Base-by-base conservation (phyloP, 73 alveolate species). In the Paramecium sexaurelia region DNA sequence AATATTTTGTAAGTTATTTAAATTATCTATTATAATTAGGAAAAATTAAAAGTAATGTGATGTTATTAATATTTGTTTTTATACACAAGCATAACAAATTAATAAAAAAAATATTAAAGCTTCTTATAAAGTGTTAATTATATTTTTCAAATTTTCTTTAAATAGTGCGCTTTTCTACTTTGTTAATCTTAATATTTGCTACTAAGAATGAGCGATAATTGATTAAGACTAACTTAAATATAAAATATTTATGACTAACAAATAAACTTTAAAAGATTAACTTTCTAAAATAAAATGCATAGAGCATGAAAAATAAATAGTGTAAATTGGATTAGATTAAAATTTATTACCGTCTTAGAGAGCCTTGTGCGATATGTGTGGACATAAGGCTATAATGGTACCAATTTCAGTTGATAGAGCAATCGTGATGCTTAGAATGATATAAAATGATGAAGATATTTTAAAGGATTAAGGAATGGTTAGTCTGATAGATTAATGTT, bases 321-420 rank as follows among this genome's bases (percentile, higher is more conserved):
- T 61, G 20, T 32, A 61, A 22, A 27, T 61, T 9, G 82, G 82
- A 20, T 61, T 61, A 61, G 82, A 61, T 61, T 15, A 26, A 61
- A 61, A 61, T 61, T 61, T 61, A 61, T 27, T 61, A 10, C 82
- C 82, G 24, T 61, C 36, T 27, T 61, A 61, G 24, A 61, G 82
- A 61, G 45, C 82, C 5, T 32, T 61, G 10, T 61, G 82, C 24
- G 82, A 61, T 22, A 27, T 61, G 17, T 61, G 82, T 61, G 82
- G 82, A 3, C 24, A 61, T 6, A 61, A 61, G 26, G 82, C 82
- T 22, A 61, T 61, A 11, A 20, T 61, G 82, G 24, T 61, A 26
- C 82, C 82, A 10, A 61, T 61, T 22, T 61, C 82, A 22, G 24
- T 61, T 10, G 82, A 61, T 27, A 61, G 82, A 61, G 82, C 82